Evolutionary conservation across 176 grass and related monocot genomes (phyloP).

Genomic region (Carex littledalei): DNA sequence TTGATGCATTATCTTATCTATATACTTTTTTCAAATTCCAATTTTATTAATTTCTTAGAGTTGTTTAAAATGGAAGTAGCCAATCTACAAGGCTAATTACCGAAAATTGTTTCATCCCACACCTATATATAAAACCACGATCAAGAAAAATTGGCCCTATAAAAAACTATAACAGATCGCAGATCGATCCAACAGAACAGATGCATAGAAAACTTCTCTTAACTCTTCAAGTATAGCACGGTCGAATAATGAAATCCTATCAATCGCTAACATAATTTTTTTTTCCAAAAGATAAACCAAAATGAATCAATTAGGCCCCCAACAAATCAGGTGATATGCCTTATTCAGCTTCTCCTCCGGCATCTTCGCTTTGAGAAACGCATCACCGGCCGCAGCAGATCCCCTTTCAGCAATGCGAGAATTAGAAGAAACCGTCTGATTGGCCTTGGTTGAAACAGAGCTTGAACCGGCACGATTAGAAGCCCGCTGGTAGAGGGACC

Average conservation of each 20-base stretch:
- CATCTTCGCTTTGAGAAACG: not conserved
- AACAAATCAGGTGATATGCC: slow-evolving; percentile 68
- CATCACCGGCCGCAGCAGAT: not conserved
- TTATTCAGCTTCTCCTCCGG: slow-evolving; percentile 54
- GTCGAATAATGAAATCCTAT: not conserved
- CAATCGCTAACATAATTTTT: not conserved
- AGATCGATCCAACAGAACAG: not conserved
- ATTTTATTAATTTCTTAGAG: no score
- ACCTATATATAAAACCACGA: not conserved
- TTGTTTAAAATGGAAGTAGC: no score
- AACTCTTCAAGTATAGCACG: not conserved
- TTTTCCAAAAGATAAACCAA: not conserved
- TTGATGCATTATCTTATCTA: no score
- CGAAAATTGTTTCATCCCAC: no score
- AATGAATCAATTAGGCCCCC: slow-evolving; percentile 43
- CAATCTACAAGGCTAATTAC: no score
- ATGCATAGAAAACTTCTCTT: not conserved
- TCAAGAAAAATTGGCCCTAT: not conserved
- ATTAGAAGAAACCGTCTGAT: not conserved
- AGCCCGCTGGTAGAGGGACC: slow-evolving; percentile 36
- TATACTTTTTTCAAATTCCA: no score
- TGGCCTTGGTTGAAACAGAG: not conserved
- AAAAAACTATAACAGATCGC: not conserved
- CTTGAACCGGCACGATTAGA: slow-evolving; percentile 20
- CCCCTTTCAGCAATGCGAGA: not conserved